Percentiles rank a stretch among this genome's conserved stretches.
phyloP scores from a whole-genome alignment of 495 filamentous ascomycete genomes.

The Aspergillus nidulans region DNA sequence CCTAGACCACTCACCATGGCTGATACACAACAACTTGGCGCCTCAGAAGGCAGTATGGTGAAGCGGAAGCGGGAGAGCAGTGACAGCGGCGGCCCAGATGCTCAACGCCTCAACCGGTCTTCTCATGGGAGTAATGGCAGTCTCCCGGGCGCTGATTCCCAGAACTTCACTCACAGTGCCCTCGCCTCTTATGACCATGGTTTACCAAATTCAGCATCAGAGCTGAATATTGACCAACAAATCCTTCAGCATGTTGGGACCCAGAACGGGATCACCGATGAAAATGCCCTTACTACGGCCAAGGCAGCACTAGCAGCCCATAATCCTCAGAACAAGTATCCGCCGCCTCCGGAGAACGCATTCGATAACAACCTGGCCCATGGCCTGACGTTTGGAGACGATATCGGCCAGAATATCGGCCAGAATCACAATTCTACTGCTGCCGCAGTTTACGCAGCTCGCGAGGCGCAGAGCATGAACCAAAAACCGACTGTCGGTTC shows the following conservation, averaged over 20 bases:
- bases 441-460: constrained; percentile 44
- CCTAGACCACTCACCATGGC: constrained; percentile 29
- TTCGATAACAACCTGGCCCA: constrained; percentile 44
- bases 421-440: constrained; percentile 45
- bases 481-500: constrained; percentile 88
- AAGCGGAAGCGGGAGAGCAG: constrained; percentile 46
- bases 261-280: constrained; percentile 45
- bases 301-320: constrained; percentile 46
- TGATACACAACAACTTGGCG: constrained; percentile 36
- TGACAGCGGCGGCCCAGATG: constrained; percentile 40
- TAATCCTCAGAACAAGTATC: constrained; percentile 42
- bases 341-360: constrained; percentile 35
- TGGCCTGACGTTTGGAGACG: constrained; percentile 41
- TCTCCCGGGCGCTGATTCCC: constrained; percentile 31
- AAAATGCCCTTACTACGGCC: constrained; percentile 44
- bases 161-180: constrained; percentile 38
- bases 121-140: constrained; percentile 46
- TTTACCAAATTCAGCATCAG: constrained; percentile 32
- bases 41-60: constrained; percentile 32
- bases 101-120: constrained; percentile 41
- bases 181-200: constrained; percentile 41
- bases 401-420: constrained; percentile 39
- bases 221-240: constrained; percentile 47
- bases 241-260: constrained; percentile 47
- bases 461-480: constrained; percentile 43